Evolutionary conservation across 2,329 filamentous ascomycete genomes (phyloP).

Genomic region (Colletotrichum sp.): DNA sequence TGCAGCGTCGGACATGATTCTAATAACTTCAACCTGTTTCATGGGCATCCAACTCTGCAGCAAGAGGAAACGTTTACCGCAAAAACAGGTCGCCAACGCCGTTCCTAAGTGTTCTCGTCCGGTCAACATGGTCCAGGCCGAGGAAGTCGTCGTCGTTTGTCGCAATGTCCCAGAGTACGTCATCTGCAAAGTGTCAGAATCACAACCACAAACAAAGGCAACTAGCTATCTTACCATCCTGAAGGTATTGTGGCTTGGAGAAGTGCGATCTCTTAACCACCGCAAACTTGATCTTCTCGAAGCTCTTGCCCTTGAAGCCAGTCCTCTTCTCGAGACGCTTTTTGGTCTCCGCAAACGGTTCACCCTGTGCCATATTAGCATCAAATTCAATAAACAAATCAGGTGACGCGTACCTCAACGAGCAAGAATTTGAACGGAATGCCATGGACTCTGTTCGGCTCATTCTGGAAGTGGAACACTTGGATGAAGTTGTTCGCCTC

Average conservation of each 20-base stretch:
- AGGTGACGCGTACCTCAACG: constrained; percentile 67
- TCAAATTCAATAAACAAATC: neutral
- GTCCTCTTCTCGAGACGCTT: constrained; percentile 92
- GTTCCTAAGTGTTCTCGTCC: constrained; percentile 62
- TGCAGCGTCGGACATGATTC: neutral
- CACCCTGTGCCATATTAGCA: constrained; percentile 58
- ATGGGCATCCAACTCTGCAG: neutral
- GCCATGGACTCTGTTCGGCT: constrained; percentile 82
- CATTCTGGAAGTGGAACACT: constrained; percentile 92
- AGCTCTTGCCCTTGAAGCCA: constrained; percentile 95
- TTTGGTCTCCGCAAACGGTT: constrained; percentile 89
- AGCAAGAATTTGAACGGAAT: constrained; percentile 91
- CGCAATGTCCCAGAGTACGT: constrained; percentile 60
- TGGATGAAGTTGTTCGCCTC: constrained; percentile 67
- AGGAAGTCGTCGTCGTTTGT: constrained; percentile 64
- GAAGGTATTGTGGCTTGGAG: constrained; percentile 80
- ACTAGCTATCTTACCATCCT: constrained; percentile 72
- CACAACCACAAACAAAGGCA: neutral
- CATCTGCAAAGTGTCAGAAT: constrained; percentile 46
- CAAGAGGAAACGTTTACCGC: constrained; percentile 31
- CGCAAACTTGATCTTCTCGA: constrained; percentile 98
- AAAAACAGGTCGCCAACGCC: constrained; percentile 69
- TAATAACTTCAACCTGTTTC: neutral
- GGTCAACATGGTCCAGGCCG: constrained; percentile 70
- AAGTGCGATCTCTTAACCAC: constrained; percentile 75